Evolutionary conservation across 257 asterid genomes (phyloP).

Genomic region (Salvia rosmarinus): DNA sequence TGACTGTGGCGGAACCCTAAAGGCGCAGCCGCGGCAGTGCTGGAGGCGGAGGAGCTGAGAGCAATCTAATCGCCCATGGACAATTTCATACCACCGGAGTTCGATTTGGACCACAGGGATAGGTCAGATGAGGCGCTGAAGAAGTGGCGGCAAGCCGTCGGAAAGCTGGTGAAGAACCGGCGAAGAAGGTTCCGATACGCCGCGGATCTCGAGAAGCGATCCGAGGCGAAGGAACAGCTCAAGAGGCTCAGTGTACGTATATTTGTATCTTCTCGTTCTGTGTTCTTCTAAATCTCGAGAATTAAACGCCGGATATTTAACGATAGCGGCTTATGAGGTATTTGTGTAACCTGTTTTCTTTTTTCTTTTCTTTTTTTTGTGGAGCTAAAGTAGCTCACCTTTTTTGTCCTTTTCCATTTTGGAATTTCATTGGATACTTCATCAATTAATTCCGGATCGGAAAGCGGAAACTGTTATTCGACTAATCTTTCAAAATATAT

Average conservation of each 20-base stretch:
- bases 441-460: conserved; percentile 23
- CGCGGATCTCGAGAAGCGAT: conserved; percentile 72
- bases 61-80: conserved; percentile 38
- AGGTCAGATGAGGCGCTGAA: conserved; percentile 63
- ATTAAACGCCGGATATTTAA: background rate
- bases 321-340: background rate
- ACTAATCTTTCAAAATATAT: background rate
- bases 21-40: background rate
- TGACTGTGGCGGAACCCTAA: background rate
- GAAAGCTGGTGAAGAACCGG: conserved; percentile 61
- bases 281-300: background rate
- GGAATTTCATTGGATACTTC: background rate
- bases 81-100: conserved; percentile 53
- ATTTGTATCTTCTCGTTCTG: background rate
- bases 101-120: conserved; percentile 59
- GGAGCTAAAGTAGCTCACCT: background rate
- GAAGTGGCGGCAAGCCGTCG: conserved; percentile 78
- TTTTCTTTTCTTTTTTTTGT: background rate
- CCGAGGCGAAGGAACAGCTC: conserved; percentile 63
- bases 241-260: conserved; percentile 64
- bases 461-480: background rate
- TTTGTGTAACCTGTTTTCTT: background rate
- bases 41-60: background rate
- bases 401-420: background rate
- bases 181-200: conserved; percentile 80